Evolutionary conservation across 495 filamentous ascomycete species (phyloP).

Genomic region (Lophiostoma macrostomum): DNA sequence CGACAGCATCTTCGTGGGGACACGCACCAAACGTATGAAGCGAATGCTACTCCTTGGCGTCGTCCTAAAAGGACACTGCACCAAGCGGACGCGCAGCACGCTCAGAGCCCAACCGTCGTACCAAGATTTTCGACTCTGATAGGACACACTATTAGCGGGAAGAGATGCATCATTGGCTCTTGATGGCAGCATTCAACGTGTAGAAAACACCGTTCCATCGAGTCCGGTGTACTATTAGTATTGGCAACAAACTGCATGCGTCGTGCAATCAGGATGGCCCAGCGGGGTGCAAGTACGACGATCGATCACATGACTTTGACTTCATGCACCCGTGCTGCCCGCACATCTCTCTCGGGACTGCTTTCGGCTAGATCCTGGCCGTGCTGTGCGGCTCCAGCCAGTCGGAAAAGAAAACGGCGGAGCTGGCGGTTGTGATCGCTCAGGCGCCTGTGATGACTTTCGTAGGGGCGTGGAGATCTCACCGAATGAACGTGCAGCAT

Average conservation of each 20-base stretch:
- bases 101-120: too few species aligned
- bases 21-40: background rate
- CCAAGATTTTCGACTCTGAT: too few species aligned
- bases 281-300: too few species aligned
- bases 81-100: too few species aligned
- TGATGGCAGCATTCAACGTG: too few species aligned
- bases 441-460: conserved; percentile 1
- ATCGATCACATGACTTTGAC: background rate
- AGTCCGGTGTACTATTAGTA: too few species aligned
- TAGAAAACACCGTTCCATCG: too few species aligned
- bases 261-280: too few species aligned
- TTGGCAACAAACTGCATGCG: too few species aligned
- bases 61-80: too few species aligned
- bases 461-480: background rate
- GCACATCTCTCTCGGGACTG: background rate
- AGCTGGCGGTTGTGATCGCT: conserved; percentile 8
- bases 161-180: background rate
- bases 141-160: too few species aligned
- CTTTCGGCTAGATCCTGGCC: conserved; percentile 19
- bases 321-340: background rate
- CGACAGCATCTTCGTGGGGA: background rate
- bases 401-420: conserved; percentile 14
- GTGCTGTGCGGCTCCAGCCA: conserved; percentile 21
- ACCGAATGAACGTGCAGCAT: conserved; percentile 3
- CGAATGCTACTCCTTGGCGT: too few species aligned